Conservation (phyloP, 2,329 filamentous ascomycete genomes). For the Xylogone sp. region DNA sequence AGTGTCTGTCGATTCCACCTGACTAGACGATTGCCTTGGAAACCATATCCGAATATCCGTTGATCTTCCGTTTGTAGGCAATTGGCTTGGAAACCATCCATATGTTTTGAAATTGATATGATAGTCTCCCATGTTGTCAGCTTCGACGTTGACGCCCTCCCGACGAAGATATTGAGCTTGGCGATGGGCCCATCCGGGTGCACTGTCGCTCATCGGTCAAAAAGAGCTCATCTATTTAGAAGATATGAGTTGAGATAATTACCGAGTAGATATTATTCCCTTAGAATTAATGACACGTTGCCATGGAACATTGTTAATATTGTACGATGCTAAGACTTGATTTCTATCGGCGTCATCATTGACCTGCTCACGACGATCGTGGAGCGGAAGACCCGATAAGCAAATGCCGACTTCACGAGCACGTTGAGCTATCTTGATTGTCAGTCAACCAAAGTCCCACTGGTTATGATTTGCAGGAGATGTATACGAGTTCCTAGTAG, state of each 20-base stretch:
- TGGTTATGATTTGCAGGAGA: not conserved
- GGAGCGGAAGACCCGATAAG: not conserved
- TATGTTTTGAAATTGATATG: no score
- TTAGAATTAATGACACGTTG: not conserved
- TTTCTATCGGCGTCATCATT: not conserved
- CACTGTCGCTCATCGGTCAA: no score
- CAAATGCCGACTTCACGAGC: not conserved
- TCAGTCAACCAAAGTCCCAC: not conserved
- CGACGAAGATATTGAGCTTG: no score
- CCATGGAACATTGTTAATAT: not conserved
- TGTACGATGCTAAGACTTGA: not conserved
- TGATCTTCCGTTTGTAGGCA: no score
- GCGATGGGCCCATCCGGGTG: no score
- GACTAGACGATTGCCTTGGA: no score
- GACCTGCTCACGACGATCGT: not conserved
- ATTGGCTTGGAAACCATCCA: no score
- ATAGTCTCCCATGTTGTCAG: no score
- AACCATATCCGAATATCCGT: no score
- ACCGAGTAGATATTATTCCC: not conserved
- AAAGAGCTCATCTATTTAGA: no score
- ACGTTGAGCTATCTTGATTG: not conserved
- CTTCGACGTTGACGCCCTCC: no score
- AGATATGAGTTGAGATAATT: not conserved
- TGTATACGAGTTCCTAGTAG: not conserved
- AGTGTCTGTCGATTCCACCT: no score